These are phyloP conservation scores for Misopates orontium DNA, from an alignment of 257 asterid genomes.

Conservation along the genomic window DNA sequence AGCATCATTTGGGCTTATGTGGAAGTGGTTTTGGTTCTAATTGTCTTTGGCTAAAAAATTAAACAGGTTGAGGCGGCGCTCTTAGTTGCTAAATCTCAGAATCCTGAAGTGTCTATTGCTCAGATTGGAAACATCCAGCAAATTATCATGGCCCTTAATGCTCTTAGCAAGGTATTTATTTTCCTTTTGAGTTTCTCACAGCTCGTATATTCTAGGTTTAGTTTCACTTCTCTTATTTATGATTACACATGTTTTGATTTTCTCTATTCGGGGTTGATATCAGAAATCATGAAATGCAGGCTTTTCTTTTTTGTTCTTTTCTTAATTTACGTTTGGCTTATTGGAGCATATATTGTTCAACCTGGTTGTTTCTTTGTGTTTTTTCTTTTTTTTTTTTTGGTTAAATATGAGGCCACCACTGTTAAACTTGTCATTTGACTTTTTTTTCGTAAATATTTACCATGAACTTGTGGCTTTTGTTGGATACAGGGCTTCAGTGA, in stretches of 20 bases:
- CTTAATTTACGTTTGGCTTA: not conserved
- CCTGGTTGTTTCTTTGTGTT: not conserved
- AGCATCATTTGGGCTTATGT: not conserved
- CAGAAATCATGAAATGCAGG: not conserved
- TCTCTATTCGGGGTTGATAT: not conserved
- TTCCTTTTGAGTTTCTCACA: constrained; percentile 20
- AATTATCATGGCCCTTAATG: constrained; percentile 84
- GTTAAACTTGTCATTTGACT: constrained; percentile 2
- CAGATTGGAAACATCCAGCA: constrained; percentile 70
- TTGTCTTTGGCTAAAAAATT: constrained; percentile 5
- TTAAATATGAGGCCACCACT: constrained; percentile 5
- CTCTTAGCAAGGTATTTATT: constrained; percentile 88
- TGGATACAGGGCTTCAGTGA: constrained; percentile 85
- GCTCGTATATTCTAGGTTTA: constrained; percentile 15
- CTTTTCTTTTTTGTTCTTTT: too few species aligned
- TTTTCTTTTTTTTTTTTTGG: not conserved
- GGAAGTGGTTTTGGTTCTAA: constrained; percentile 1
- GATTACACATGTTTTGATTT: constrained; percentile 3
- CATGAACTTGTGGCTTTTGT: constrained; percentile 25
- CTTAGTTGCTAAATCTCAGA: constrained; percentile 59
- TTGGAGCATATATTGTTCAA: not conserved
- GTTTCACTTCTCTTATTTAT: constrained; percentile 14
- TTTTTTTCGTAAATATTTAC: constrained; percentile 14
- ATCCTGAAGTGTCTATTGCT: constrained; percentile 49
- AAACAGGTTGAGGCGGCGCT: constrained; percentile 74